phyloP scores from a whole-genome alignment of 1,284 basidiomycete species.

The Porodaedalea pini region DNA sequence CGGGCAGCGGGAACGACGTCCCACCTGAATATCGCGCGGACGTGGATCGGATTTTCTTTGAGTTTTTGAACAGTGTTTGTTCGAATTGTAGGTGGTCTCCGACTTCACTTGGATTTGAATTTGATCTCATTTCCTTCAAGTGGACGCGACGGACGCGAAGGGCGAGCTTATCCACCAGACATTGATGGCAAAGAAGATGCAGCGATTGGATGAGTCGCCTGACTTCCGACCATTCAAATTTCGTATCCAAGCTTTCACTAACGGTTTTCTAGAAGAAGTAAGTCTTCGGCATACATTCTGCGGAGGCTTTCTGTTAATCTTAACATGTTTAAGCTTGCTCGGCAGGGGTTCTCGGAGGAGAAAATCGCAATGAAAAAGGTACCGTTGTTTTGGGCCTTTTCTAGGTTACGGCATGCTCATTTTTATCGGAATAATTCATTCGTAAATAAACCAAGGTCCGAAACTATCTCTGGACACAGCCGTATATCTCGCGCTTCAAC shows the following conservation, averaged over 20 bases:
- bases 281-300: constrained; percentile 24
- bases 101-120: constrained; percentile 1
- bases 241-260: constrained; percentile 97
- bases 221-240: constrained; percentile 99
- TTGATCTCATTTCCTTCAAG: constrained; percentile 39
- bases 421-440: constrained; percentile 23
- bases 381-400: constrained; percentile 26
- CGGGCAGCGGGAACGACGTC: constrained; percentile 58
- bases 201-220: constrained; percentile 88
- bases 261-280: constrained; percentile 92
- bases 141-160: constrained; percentile 89
- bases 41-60: constrained; percentile 89
- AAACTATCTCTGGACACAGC: constrained; percentile 93
- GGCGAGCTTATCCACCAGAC: constrained; percentile 98
- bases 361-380: constrained; percentile 89
- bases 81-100: constrained; percentile 73
- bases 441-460: constrained; percentile 66
- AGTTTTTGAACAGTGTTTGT: constrained; percentile 86
- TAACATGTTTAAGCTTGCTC: constrained; percentile 52
- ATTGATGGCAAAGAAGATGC: constrained; percentile 99
- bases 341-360: constrained; percentile 78
- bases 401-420: constrained; percentile 11
- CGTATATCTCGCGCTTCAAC: constrained; percentile 95
- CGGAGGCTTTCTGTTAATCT: constrained; percentile 20
- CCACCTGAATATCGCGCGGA: constrained; percentile 77